A percentile compares a stretch with the other conserved stretches of the same genome.
Evolutionary conservation across 352 stramenopile species (phyloP).

Genomic region (Phytophthora quininea): DNA sequence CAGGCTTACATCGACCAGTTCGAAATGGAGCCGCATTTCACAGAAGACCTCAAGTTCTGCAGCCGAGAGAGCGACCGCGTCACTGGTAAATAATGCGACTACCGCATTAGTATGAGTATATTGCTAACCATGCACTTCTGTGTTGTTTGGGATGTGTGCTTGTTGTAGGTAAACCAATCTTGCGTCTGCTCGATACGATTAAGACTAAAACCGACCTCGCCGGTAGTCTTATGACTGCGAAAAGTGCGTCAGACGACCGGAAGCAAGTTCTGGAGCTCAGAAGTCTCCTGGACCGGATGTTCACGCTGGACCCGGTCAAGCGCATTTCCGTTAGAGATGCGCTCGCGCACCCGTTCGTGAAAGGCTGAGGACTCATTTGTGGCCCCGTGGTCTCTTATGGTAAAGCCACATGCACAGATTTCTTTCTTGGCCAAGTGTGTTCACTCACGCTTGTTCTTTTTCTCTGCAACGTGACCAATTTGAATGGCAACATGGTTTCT

Average conservation of each 20-base stretch:
- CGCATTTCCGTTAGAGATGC: slow-evolving; percentile 78
- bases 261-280: slow-evolving; percentile 70
- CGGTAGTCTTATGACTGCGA: slow-evolving; percentile 57
- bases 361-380: slow-evolving; percentile 20
- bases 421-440: neutral
- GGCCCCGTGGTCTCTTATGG: neutral
- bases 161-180: slow-evolving; percentile 63
- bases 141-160: neutral
- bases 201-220: slow-evolving; percentile 70
- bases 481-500: slow-evolving; percentile 2
- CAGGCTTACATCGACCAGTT: slow-evolving; percentile 82
- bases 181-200: slow-evolving; percentile 73
- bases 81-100: slow-evolving; percentile 51
- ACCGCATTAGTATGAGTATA: neutral
- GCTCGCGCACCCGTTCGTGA: slow-evolving; percentile 84
- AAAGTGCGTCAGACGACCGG: slow-evolving; percentile 69
- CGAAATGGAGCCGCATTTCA: slow-evolving; percentile 88
- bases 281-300: slow-evolving; percentile 84
- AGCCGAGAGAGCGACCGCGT: slow-evolving; percentile 84
- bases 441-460: slow-evolving; percentile 3
- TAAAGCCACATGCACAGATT: neutral
- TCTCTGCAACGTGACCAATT: slow-evolving; percentile 1
- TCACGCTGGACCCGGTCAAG: slow-evolving; percentile 82
- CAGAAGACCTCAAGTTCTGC: slow-evolving; percentile 85
- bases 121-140: neutral